Base-by-base conservation (phyloP, 257 asterid genomes). In the Solanum microdontum region DNA sequence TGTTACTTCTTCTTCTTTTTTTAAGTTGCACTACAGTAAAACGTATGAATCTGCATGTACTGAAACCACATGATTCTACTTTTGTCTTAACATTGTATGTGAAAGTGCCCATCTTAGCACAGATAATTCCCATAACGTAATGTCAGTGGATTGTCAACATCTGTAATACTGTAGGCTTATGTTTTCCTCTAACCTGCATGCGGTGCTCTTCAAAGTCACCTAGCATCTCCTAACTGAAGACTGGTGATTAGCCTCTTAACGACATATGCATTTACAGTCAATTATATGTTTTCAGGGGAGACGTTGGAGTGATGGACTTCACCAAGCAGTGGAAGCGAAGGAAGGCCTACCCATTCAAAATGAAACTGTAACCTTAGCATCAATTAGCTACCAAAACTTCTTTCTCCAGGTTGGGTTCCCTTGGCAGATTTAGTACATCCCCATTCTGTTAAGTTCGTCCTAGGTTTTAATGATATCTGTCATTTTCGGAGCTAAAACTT, bases 251-350 rank as follows among this genome's bases (percentile, higher is more conserved):
- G 28, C 69, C 69, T 48, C 43, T 28, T 82, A 48, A 48, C 9
- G 69, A 48, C 85, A 17, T 30, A 82, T 0, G 1, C 37, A 33
- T 45, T 73, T 72, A 60, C 30, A 34, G 51, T 11, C n/a, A 72
- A 40, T 11, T 37, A 43, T 73, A 13, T 88, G 88, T 82, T 88
- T 87, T 64, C 82, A 97, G 99, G 99, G 99, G 87, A 94, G 99
- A 89, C 98, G 99, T 60, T 97, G 99, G 99, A 94, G 99, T 91
- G 99, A 97, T 91, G 99, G 99, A 90, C 99, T 97, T 93, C 99
- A 97, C 94, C 99, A 97, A 90, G 99, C 99, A 83, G 99, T 97
- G 87, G 99, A 97, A 95, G 99, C 98, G 82, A 97, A 97, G 93
- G 99, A 97, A 93, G 96, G 96, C 70, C 87, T 97, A 88, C 98